Evolutionary conservation across 768 basidiomycete genomes (phyloP).

Genomic region (Leccinum aurantiacum): DNA sequence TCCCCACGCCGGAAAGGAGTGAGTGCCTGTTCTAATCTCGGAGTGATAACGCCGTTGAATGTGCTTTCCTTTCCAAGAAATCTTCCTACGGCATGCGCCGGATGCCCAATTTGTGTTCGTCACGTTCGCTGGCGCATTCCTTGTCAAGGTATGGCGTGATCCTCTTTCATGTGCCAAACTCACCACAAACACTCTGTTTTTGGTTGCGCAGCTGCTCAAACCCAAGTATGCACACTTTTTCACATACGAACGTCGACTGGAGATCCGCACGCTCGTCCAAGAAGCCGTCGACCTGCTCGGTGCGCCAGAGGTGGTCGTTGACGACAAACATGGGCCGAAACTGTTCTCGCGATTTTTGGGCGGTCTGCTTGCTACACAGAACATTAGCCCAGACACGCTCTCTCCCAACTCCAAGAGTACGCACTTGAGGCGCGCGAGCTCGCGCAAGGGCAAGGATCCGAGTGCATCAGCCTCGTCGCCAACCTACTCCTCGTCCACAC

Average conservation of each 20-base stretch:
- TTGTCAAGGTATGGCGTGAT: constrained; percentile 60
- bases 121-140: constrained; percentile 79
- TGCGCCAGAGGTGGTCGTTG: constrained; percentile 70
- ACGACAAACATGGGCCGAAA: constrained; percentile 79
- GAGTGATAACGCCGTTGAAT: constrained; percentile 1
- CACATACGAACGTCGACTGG: constrained; percentile 52
- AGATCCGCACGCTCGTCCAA: constrained; percentile 64
- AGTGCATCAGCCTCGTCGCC: constrained; percentile 7
- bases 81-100: constrained; percentile 69
- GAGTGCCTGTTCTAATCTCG: constrained; percentile 19
- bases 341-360: constrained; percentile 79
- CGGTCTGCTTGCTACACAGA: constrained; percentile 63
- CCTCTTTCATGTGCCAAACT: not conserved
- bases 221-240: constrained; percentile 69
- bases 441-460: constrained; percentile 17
- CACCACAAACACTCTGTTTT: not conserved
- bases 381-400: constrained; percentile 28
- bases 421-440: constrained; percentile 20
- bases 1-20: constrained; percentile 55
- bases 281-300: constrained; percentile 65
- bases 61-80: constrained; percentile 34
- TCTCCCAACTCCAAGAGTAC: constrained; percentile 20
- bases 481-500: not conserved
- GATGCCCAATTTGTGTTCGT: constrained; percentile 79
- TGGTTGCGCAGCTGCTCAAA: constrained; percentile 60